These are phyloP conservation scores for Erodium chrysanthum DNA, from an alignment of 441 rosid species.

Conservation along the genomic window DNA sequence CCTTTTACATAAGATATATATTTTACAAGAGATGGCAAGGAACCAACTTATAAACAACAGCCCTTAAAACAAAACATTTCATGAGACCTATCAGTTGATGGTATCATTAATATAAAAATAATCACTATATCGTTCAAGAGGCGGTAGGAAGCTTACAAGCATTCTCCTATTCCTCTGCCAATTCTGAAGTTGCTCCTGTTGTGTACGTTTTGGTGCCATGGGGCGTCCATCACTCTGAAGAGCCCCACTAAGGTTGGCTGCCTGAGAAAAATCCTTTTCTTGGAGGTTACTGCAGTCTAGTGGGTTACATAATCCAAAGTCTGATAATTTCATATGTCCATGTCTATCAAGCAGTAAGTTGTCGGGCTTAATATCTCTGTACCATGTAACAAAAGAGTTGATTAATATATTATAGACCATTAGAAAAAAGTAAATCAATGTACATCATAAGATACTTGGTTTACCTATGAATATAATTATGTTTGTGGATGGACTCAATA, in stretches of 20 bases:
- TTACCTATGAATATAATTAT: slow-evolving; percentile 25
- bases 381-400: background rate
- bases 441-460: background rate
- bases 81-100: too few species aligned
- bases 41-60: background rate
- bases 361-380: slow-evolving; percentile 26
- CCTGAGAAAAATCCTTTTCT: slow-evolving; percentile 19
- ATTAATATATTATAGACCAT: background rate
- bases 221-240: slow-evolving; percentile 4
- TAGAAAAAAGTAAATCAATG: background rate
- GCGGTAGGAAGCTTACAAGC: slow-evolving; percentile 14
- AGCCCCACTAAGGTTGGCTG: slow-evolving; percentile 2
- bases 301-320: slow-evolving; percentile 26
- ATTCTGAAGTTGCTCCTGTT: slow-evolving; percentile 21
- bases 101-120: too few species aligned
- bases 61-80: too few species aligned
- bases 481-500: slow-evolving; percentile 28
- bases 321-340: slow-evolving; percentile 26
- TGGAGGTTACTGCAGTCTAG: slow-evolving; percentile 21
- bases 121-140: too few species aligned
- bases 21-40: background rate
- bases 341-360: slow-evolving; percentile 21
- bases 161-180: slow-evolving; percentile 26
- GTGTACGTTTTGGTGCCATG: slow-evolving; percentile 8
- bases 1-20: background rate